These are phyloP conservation scores for Wilcoxina mikolae DNA, from an alignment of 495 filamentous ascomycete species.

Conservation along the genomic window DNA sequence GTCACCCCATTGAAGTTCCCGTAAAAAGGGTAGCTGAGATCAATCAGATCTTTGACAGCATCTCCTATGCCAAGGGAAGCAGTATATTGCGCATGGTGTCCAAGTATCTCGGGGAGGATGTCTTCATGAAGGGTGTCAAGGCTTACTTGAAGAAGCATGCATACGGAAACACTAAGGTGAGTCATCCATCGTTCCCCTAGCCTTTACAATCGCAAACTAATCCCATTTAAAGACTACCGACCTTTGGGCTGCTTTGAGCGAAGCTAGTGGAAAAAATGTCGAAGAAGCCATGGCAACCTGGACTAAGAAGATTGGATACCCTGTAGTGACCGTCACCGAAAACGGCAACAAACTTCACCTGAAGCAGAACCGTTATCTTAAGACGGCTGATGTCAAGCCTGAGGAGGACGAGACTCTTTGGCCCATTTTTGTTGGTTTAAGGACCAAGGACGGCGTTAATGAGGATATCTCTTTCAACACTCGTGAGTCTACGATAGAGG, in stretches of 20 bases:
- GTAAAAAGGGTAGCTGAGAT: slow-evolving; percentile 91
- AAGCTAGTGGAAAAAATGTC: slow-evolving; percentile 84
- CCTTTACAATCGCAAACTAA: slow-evolving; percentile 10
- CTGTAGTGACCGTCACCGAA: slow-evolving; percentile 52
- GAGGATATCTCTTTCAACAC: slow-evolving; percentile 49
- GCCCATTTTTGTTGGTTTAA: slow-evolving; percentile 56
- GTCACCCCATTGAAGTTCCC: slow-evolving; percentile 92
- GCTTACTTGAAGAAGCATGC: slow-evolving; percentile 90
- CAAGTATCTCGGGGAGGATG: slow-evolving; percentile 81
- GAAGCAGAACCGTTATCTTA: slow-evolving; percentile 62
- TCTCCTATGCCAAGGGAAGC: slow-evolving; percentile 93
- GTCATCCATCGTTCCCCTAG: not conserved
- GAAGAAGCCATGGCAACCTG: slow-evolving; percentile 62
- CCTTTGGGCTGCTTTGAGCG: slow-evolving; percentile 75
- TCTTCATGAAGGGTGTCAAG: slow-evolving; percentile 84
- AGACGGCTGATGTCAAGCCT: slow-evolving; percentile 63
- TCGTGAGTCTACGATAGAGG: slow-evolving; percentile 58
- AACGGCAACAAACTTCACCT: slow-evolving; percentile 45
- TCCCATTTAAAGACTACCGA: slow-evolving; percentile 52
- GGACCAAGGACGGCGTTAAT: slow-evolving; percentile 50
- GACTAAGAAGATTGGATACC: slow-evolving; percentile 66
- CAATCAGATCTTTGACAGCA: slow-evolving; percentile 97
- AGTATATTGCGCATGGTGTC: slow-evolving; percentile 96
- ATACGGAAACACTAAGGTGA: slow-evolving; percentile 53
- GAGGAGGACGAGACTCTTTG: slow-evolving; percentile 68